Evolutionary conservation across 441 rosid species (phyloP).

Genomic region (Erysimum pusillum): DNA sequence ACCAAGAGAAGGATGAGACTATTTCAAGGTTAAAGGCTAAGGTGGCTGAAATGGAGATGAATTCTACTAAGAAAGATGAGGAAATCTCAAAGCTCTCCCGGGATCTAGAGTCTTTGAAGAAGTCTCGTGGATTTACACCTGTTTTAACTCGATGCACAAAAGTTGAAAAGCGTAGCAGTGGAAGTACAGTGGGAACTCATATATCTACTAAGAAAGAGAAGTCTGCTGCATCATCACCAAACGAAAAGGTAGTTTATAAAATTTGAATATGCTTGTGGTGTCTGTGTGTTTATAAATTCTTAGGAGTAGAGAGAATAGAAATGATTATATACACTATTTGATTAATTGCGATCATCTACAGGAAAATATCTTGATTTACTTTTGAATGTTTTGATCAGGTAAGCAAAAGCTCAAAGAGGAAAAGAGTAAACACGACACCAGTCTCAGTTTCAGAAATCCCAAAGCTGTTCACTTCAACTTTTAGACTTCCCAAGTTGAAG

Average conservation of each 20-base stretch:
- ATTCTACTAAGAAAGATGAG: constrained; percentile 49
- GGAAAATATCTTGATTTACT: constrained; percentile 46
- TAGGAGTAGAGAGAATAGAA: neutral
- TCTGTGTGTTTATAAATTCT: neutral
- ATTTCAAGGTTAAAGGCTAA: constrained; percentile 57
- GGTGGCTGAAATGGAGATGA: constrained; percentile 62
- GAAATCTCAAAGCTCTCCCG: constrained; percentile 59
- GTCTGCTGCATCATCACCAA: constrained; percentile 40
- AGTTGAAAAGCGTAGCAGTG: constrained; percentile 35
- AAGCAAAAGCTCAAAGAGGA: constrained; percentile 67
- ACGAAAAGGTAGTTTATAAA: constrained; percentile 34
- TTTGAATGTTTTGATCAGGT: constrained; percentile 53
- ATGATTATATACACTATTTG: neutral
- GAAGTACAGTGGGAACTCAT: constrained; percentile 29
- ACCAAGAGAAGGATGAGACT: constrained; percentile 65
- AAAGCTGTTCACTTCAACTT: constrained; percentile 68
- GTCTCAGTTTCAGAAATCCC: constrained; percentile 54
- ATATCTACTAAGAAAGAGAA: constrained; percentile 57
- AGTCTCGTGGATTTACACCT: constrained; percentile 56
- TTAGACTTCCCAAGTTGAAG: constrained; percentile 87
- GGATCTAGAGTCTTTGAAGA: constrained; percentile 59
- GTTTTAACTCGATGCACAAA: constrained; percentile 53
- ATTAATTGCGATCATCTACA: constrained; percentile 33
- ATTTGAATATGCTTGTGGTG: neutral
- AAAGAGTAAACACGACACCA: constrained; percentile 49